Evolutionary conservation across 257 asterid species (phyloP).

Genomic region (Nicotiana attenuata): DNA sequence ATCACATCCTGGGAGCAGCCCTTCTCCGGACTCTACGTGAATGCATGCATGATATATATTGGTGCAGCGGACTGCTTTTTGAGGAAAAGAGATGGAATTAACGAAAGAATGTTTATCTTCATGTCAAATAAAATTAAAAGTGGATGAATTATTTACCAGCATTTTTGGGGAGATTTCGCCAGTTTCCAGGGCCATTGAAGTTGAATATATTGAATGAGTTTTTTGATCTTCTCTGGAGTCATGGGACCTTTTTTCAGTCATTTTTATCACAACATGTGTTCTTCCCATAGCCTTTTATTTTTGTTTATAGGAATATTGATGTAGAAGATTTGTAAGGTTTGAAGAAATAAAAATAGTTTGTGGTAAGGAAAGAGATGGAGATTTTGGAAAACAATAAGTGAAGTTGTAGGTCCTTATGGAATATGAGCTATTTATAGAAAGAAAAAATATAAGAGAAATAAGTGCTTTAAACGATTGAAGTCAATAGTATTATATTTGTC

Average conservation of each 20-base stretch:
- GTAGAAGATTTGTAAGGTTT: neutral
- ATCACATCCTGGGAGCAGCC: no score
- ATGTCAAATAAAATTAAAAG: no score
- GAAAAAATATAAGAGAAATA: neutral
- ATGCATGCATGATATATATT: no score
- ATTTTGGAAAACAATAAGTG: conserved; percentile 15
- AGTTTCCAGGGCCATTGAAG: conserved; percentile 66
- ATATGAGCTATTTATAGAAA: conserved; percentile 38
- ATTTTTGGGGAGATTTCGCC: conserved; percentile 73
- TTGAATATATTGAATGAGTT: conserved; percentile 50
- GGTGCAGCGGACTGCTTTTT: no score
- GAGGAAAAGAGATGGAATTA: no score
- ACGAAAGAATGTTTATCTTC: no score
- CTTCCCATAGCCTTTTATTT: conserved; percentile 48
- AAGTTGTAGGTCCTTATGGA: conserved; percentile 33
- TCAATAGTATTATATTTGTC: conserved; percentile 43
- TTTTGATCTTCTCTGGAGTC: conserved; percentile 72
- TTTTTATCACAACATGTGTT: conserved; percentile 69
- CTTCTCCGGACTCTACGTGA: no score
- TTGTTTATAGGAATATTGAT: neutral
- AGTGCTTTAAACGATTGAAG: conserved; percentile 25
- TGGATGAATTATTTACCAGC: conserved; percentile 42
- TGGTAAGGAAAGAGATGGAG: conserved; percentile 10
- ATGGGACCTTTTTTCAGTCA: conserved; percentile 77
- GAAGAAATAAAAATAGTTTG: neutral